phyloP scores from a whole-genome alignment of 2,329 filamentous ascomycete genomes.

The Neonectria faginata region DNA sequence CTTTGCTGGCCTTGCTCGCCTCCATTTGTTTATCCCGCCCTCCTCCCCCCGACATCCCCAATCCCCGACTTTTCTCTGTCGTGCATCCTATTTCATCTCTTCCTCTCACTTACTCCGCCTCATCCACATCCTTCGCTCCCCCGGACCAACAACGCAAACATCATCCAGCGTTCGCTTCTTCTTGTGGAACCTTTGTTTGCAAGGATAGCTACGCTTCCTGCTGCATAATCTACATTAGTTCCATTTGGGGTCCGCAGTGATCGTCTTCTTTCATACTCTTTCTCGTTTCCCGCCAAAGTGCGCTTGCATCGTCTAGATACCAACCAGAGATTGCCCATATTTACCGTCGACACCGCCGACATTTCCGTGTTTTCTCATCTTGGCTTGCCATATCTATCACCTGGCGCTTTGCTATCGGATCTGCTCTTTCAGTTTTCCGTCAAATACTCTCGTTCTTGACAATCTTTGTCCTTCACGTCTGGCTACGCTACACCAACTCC shows the following conservation, averaged over 20 bases:
- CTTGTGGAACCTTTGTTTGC: conserved; percentile 35
- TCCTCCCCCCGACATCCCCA: conserved; percentile 18
- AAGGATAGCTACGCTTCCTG: conserved; percentile 45
- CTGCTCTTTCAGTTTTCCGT: neutral
- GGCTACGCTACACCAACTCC: neutral
- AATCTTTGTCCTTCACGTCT: neutral
- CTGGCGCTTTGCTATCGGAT: neutral
- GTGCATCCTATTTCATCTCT: conserved; percentile 34
- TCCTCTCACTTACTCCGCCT: conserved; percentile 24
- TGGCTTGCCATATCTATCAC: neutral
- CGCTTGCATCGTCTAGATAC: conserved; percentile 16
- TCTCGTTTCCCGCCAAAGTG: conserved; percentile 9
- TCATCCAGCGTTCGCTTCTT: conserved; percentile 37
- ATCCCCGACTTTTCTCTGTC: conserved; percentile 23
- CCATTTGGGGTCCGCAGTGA: conserved; percentile 21
- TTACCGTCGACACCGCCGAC: neutral
- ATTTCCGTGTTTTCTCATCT: neutral
- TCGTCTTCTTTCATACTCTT: conserved; percentile 18
- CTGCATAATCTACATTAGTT: conserved; percentile 24
- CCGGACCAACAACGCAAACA: conserved; percentile 29
- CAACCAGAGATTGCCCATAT: conserved; percentile 12
- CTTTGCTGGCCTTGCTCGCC: neutral
- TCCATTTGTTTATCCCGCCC: conserved; percentile 17
- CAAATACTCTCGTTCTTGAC: neutral
- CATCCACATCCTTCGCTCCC: conserved; percentile 14